Percentiles rank a stretch among this genome's conserved stretches.
Evolutionary conservation across 257 asterid genomes (phyloP).

Genomic region (Nicotiana tabacum): DNA sequence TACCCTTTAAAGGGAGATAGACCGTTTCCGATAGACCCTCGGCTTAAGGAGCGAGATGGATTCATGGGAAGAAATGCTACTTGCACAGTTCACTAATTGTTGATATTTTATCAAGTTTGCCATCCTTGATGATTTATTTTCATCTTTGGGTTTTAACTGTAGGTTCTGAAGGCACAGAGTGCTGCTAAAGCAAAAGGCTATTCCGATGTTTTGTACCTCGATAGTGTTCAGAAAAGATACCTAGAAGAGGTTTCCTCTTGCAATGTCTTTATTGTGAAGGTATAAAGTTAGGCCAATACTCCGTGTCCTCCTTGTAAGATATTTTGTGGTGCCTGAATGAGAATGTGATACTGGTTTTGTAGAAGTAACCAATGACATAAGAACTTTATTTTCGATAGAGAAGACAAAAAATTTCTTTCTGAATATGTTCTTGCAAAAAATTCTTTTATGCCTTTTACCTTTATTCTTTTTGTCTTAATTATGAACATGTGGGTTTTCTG

Average conservation of each 20-base stretch:
- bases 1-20: no score
- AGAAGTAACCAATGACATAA: neutral
- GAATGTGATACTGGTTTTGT: neutral
- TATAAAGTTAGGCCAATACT: neutral
- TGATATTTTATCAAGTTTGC: neutral
- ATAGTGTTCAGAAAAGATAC: constrained; percentile 63
- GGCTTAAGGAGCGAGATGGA: neutral
- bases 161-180: constrained; percentile 92
- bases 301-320: neutral
- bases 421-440: neutral
- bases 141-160: neutral
- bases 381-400: neutral
- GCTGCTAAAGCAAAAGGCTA: constrained; percentile 91
- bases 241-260: constrained; percentile 97
- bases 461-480: neutral
- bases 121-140: neutral
- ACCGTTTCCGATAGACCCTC: no score
- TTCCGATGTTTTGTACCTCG: constrained; percentile 89
- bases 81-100: neutral
- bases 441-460: neutral
- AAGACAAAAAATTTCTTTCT: neutral
- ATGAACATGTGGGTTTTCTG: neutral
- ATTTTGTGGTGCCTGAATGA: neutral
- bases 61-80: neutral
- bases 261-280: constrained; percentile 81